A percentile compares a stretch with the other conserved stretches of the same genome.
phyloP scores from a whole-genome alignment of 1,284 basidiomycete species.

The Sanghuangporus sanghuang region DNA sequence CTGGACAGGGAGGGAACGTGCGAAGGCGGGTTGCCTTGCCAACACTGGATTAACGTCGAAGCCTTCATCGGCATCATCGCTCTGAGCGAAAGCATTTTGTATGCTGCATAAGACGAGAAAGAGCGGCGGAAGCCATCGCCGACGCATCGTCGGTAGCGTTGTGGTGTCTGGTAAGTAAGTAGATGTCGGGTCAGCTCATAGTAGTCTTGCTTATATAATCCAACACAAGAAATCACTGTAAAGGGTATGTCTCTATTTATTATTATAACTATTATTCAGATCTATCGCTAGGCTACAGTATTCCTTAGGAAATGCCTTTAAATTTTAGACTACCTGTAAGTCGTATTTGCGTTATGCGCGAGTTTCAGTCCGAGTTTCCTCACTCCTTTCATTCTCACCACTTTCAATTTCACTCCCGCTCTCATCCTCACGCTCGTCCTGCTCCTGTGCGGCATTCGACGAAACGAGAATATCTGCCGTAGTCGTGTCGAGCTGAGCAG shows the following conservation, averaged over 20 bases:
- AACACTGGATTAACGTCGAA: constrained; percentile 60
- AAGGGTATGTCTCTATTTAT: no score
- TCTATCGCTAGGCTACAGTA: background rate
- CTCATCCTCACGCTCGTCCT: background rate
- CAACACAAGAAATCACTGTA: background rate
- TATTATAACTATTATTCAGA: background rate
- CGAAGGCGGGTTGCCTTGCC: constrained; percentile 68
- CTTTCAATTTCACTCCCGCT: no score
- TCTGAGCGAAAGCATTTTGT: background rate
- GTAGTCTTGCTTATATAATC: background rate
- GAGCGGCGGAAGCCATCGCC: background rate
- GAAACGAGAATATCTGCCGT: constrained; percentile 21
- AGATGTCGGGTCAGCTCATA: background rate
- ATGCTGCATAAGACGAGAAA: background rate
- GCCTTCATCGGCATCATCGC: background rate
- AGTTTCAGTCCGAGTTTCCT: background rate
- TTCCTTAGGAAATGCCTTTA: background rate
- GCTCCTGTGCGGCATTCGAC: background rate
- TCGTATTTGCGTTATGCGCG: background rate
- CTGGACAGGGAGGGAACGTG: constrained; percentile 88
- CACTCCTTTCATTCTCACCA: background rate
- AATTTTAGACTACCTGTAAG: background rate
- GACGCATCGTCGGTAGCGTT: background rate
- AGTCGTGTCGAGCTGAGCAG: constrained; percentile 70
- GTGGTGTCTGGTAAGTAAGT: background rate